phyloP scores from a whole-genome alignment of 768 basidiomycete species.

The Pleurotus cornucopiae region DNA sequence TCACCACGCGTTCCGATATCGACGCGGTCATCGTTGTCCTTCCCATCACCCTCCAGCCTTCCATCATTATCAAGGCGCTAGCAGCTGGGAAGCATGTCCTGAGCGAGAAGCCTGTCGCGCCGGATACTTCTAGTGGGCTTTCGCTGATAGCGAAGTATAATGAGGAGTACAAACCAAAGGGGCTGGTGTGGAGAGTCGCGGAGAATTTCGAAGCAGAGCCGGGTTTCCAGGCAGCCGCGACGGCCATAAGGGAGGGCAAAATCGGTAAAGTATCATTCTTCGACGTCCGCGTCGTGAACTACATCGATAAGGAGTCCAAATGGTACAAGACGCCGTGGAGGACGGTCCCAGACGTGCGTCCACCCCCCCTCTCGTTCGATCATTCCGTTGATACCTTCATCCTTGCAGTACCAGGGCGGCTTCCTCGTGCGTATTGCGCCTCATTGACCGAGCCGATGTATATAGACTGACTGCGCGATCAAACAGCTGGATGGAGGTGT shows the following conservation, averaged over 20 bases:
- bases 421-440: conserved; percentile 57
- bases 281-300: conserved; percentile 47
- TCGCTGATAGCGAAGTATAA: conserved; percentile 67
- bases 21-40: conserved; percentile 69
- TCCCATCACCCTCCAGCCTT: conserved; percentile 74
- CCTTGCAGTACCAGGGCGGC: conserved; percentile 66
- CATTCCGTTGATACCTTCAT: background rate
- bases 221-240: conserved; percentile 42
- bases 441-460: conserved; percentile 6
- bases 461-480: background rate
- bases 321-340: conserved; percentile 87
- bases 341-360: conserved; percentile 70
- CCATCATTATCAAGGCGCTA: conserved; percentile 56
- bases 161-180: conserved; percentile 56
- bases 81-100: conserved; percentile 84
- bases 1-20: conserved; percentile 60
- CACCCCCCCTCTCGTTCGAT: conserved; percentile 1
- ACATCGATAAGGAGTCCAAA: conserved; percentile 58
- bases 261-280: conserved; percentile 74
- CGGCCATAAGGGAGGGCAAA: conserved; percentile 50
- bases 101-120: conserved; percentile 84
- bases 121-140: conserved; percentile 60
- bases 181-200: conserved; percentile 75
- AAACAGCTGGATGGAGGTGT: conserved; percentile 75
- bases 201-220: conserved; percentile 76